These are phyloP conservation scores for Psilocybe tampanensis DNA, from an alignment of 768 basidiomycete species.

Conservation along the genomic window DNA sequence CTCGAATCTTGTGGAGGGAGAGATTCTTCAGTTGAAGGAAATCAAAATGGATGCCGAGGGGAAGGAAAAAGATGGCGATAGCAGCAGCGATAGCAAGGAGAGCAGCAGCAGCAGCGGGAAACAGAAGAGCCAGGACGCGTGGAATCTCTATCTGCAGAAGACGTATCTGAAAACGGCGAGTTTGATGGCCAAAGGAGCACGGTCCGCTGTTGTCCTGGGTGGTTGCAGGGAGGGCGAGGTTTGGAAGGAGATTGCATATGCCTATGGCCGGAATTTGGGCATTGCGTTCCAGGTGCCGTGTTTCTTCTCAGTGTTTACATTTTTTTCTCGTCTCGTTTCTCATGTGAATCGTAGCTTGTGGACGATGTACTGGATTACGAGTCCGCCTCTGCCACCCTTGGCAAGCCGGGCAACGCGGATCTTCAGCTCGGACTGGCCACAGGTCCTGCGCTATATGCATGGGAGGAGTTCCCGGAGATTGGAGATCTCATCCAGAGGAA, in stretches of 20 bases:
- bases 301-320: too few relatives aligned
- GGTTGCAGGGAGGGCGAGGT: conserved; percentile 82
- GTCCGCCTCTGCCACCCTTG: conserved; percentile 70
- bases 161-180: conserved; percentile 94
- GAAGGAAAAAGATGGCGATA: conserved; percentile 1
- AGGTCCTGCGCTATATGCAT: conserved; percentile 92
- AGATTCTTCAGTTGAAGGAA: conserved; percentile 82
- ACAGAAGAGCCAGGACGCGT: conserved; percentile 44
- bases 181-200: conserved; percentile 89
- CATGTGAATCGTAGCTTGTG: conserved; percentile 63
- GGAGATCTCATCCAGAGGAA: conserved; percentile 84
- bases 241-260: conserved; percentile 95
- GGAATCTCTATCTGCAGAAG: conserved; percentile 88
- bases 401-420: conserved; percentile 91
- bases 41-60: conserved; percentile 42
- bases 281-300: conserved; percentile 94
- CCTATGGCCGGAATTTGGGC: conserved; percentile 90
- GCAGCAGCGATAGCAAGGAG: too few relatives aligned
- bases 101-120: conserved; percentile 1
- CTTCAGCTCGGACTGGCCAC: conserved; percentile 86
- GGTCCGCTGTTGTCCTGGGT: conserved; percentile 87
- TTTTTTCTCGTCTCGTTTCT: background rate
- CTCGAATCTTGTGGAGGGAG: conserved; percentile 91
- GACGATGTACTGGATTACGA: conserved; percentile 97
- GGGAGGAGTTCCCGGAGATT: conserved; percentile 91